A percentile compares a stretch with the other conserved stretches of the same genome.
Evolutionary conservation across 805 yeast genomes (phyloP).

Genomic region (Grigorovia yakushimaensis): DNA sequence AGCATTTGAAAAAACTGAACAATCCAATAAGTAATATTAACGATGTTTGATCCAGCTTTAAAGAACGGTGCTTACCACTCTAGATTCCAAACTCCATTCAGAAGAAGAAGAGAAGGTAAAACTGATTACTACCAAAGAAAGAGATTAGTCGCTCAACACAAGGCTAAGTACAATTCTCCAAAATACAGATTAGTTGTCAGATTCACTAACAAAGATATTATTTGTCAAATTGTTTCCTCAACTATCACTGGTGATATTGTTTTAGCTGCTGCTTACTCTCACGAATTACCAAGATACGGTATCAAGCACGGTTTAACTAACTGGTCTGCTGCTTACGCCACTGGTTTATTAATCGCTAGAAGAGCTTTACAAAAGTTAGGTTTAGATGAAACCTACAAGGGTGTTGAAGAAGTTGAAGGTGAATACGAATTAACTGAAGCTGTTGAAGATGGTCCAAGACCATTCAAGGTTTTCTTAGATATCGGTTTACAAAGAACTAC

Average conservation of each 20-base stretch:
- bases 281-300: slow-evolving; percentile 97
- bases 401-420: slow-evolving; percentile 99
- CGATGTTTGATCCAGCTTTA: slow-evolving; percentile 29
- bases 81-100: slow-evolving; percentile 99
- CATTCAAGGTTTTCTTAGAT: slow-evolving; percentile 98
- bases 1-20: slow-evolving; percentile 16
- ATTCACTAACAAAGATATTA: slow-evolving; percentile 99
- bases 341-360: slow-evolving; percentile 97
- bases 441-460: slow-evolving; percentile 98
- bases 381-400: slow-evolving; percentile 93
- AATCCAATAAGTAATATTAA: slow-evolving; percentile 13
- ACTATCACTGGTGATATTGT: slow-evolving; percentile 96
- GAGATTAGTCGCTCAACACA: slow-evolving; percentile 99
- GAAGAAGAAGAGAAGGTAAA: slow-evolving; percentile 99
- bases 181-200: slow-evolving; percentile 99
- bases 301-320: slow-evolving; percentile 97
- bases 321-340: slow-evolving; percentile 99
- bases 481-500: slow-evolving; percentile 99
- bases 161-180: slow-evolving; percentile 99
- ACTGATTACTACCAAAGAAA: slow-evolving; percentile 99
- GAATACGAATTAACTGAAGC: slow-evolving; percentile 98
- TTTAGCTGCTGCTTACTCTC: slow-evolving; percentile 95
- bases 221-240: slow-evolving; percentile 94
- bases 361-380: slow-evolving; percentile 97
- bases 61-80: slow-evolving; percentile 95